Conservation (phyloP, 2,329 filamentous ascomycete genomes). For the Nakataea oryzae region DNA sequence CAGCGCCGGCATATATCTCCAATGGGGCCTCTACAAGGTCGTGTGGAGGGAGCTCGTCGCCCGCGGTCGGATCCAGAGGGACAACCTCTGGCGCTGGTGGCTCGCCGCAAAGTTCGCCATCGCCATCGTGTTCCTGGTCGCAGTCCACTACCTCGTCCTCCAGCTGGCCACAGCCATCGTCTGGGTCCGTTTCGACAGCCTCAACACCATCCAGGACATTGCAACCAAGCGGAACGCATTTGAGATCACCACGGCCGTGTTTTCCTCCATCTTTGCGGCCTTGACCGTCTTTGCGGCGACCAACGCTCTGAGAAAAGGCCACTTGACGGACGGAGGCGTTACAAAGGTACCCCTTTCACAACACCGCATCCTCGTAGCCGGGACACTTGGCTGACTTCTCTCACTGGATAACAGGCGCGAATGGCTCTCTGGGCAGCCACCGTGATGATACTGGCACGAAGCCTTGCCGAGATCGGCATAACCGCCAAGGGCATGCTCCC, state of each 20-base stretch:
- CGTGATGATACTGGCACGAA: not conserved
- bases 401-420: not conserved
- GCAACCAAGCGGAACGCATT: constrained; percentile 10
- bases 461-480: not conserved
- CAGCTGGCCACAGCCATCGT: constrained; percentile 8
- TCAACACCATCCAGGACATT: constrained; percentile 11
- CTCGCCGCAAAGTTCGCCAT: constrained; percentile 7
- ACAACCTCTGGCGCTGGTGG: constrained; percentile 2
- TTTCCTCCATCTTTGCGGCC: constrained; percentile 4
- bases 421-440: not conserved
- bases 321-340: not conserved
- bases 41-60: constrained; percentile 7
- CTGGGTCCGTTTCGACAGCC: constrained; percentile 10
- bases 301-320: not conserved
- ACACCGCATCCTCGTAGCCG: too few relatives aligned
- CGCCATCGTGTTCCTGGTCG: constrained; percentile 7
- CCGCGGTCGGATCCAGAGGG: not conserved
- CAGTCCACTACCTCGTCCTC: constrained; percentile 8
- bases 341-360: not conserved
- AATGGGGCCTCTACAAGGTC: constrained; percentile 11
- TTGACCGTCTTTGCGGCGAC: not conserved
- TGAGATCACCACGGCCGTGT: constrained; percentile 8
- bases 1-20: constrained; percentile 6
- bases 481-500: not conserved
- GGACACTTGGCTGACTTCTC: too few relatives aligned